Percentiles rank a stretch among this genome's conserved stretches.
Conservation (phyloP, 805 yeast species). For the Limtongia smithiae region DNA sequence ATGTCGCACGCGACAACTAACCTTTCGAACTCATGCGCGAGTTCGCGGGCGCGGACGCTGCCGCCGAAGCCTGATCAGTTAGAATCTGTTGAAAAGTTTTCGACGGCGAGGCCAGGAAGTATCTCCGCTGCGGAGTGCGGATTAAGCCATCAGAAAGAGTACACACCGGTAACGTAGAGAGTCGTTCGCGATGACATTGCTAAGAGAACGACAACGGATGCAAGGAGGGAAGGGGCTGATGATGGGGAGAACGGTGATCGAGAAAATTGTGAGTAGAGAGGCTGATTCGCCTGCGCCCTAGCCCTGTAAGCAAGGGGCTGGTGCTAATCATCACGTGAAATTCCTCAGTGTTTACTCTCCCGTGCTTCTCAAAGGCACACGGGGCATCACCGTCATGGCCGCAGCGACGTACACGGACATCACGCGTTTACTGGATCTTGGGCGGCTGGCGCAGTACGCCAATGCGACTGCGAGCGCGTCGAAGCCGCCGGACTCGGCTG, state of each 20-base stretch:
- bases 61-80: conserved; percentile 31
- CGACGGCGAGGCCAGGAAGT: not conserved
- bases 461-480: not conserved
- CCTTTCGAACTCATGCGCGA: conserved; percentile 37
- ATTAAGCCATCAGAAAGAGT: not conserved
- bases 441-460: conserved; percentile 4
- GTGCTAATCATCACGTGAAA: too few species aligned
- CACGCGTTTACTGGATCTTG: conserved; percentile 6
- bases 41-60: conserved; percentile 35
- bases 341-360: too few species aligned
- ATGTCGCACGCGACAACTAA: conserved; percentile 12
- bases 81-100: too few species aligned
- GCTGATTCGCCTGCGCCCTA: too few species aligned
- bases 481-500: not conserved
- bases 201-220: too few species aligned
- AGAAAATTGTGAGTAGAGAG: too few species aligned
- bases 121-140: too few species aligned
- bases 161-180: conserved; percentile 31
- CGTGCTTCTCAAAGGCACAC: too few species aligned
- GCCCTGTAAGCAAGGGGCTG: too few species aligned
- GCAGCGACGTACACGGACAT: not conserved
- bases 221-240: too few species aligned
- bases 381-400: too few species aligned
- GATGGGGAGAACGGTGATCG: too few species aligned
- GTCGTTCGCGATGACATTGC: conserved; percentile 29